These are phyloP conservation scores for Mycena olivaceomarginata DNA, from an alignment of 768 basidiomycete species.

Conservation along the genomic window DNA sequence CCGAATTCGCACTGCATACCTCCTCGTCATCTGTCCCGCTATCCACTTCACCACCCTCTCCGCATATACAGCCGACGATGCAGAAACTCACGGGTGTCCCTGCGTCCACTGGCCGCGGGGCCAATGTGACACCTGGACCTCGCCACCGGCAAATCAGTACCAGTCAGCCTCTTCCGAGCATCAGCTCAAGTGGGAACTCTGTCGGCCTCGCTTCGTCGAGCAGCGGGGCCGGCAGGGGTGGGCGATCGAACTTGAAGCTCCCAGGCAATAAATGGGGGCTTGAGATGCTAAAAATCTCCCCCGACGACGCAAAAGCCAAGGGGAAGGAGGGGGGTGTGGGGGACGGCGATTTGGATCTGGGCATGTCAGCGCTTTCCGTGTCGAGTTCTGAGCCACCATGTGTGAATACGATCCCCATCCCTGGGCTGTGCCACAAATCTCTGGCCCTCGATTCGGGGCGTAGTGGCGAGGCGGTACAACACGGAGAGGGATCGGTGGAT, in stretches of 20 bases:
- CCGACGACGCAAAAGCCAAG: slow-evolving; percentile 50
- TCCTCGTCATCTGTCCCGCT: slow-evolving; percentile 54
- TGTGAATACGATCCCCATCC: neutral
- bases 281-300: slow-evolving; percentile 93
- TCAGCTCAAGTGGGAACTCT: slow-evolving; percentile 62
- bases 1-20: slow-evolving; percentile 75
- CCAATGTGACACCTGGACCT: slow-evolving; percentile 93
- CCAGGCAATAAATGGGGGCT: slow-evolving; percentile 90
- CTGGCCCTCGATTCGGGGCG: slow-evolving; percentile 23
- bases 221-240: slow-evolving; percentile 3
- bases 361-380: slow-evolving; percentile 29
- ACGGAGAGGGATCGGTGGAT: slow-evolving; percentile 41
- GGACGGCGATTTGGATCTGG: slow-evolving; percentile 16
- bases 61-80: slow-evolving; percentile 19
- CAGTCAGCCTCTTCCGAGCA: slow-evolving; percentile 89
- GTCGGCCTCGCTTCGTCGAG: slow-evolving; percentile 57
- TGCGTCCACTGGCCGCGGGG: slow-evolving; percentile 92
- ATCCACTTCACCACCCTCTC: slow-evolving; percentile 53
- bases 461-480: slow-evolving; percentile 14
- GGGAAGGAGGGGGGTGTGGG: slow-evolving; percentile 38
- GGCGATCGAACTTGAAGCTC: slow-evolving; percentile 12
- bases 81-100: slow-evolving; percentile 92
- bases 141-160: slow-evolving; percentile 82
- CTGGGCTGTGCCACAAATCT: neutral
- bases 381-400: slow-evolving; percentile 35